These are phyloP conservation scores for Suillus decipiens DNA, from an alignment of 768 basidiomycete genomes.

Conservation along the genomic window DNA sequence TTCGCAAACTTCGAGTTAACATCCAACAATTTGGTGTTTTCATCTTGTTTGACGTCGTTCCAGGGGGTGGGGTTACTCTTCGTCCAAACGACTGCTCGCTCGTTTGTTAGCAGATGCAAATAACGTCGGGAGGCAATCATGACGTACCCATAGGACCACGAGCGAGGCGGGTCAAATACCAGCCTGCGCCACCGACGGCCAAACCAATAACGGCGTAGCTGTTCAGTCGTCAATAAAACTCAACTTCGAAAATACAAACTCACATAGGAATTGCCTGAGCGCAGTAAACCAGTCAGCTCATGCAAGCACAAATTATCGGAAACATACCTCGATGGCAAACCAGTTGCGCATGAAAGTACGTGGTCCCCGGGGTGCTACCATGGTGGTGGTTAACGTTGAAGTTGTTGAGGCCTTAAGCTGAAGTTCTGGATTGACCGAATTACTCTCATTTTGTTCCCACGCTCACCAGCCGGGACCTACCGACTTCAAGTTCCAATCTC, in stretches of 20 bases:
- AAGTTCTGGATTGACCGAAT: background rate
- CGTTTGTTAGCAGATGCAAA: conserved; percentile 10
- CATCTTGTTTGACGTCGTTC: conserved; percentile 75
- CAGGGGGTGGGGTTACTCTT: conserved; percentile 84
- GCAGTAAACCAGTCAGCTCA: conserved; percentile 3
- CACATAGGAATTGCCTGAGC: conserved; percentile 53
- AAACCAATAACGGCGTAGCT: conserved; percentile 54
- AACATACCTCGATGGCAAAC: conserved; percentile 46
- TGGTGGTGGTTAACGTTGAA: conserved; percentile 22
- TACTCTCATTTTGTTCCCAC: conserved; percentile 11
- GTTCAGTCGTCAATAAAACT: conserved; percentile 16
- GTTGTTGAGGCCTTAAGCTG: conserved; percentile 6
- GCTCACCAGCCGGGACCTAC: conserved; percentile 13
- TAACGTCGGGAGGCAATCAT: background rate
- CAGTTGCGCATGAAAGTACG: conserved; percentile 40
- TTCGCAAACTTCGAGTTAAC: conserved; percentile 77
- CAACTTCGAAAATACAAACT: conserved; percentile 20
- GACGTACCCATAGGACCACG: conserved; percentile 51
- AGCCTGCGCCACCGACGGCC: conserved; percentile 56
- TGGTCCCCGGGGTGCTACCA: conserved; percentile 23
- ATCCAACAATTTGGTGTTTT: conserved; percentile 69
- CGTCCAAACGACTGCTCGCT: conserved; percentile 56
- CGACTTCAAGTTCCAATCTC: conserved; percentile 2
- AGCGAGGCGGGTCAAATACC: conserved; percentile 71
- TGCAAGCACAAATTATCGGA: background rate